phyloP scores from a whole-genome alignment of 2,329 filamentous ascomycete species.

The Coniochaeta hoffmannii region DNA sequence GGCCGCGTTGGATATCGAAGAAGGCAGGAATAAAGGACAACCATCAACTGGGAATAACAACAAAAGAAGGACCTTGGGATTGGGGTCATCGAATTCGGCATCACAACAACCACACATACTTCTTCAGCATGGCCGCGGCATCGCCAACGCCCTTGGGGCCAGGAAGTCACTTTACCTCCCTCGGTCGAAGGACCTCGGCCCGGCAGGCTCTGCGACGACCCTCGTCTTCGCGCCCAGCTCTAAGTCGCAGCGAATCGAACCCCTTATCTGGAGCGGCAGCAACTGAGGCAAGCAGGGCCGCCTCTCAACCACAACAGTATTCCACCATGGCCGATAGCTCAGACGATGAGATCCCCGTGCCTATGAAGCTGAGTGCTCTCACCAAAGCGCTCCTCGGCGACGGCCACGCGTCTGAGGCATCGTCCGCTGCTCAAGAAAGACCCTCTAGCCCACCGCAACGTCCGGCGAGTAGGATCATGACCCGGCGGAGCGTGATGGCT shows the following conservation, averaged over 20 bases:
- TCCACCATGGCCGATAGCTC: conserved; percentile 72
- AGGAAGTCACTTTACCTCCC: conserved; percentile 33
- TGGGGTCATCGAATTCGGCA: conserved; percentile 18
- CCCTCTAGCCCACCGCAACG: conserved; percentile 17
- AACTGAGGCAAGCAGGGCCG: conserved; percentile 17
- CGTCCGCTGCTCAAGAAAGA: conserved; percentile 17
- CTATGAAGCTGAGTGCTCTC: conserved; percentile 88
- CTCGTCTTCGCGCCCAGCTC: conserved; percentile 32
- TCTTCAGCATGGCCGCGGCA: conserved; percentile 40
- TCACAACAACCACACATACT: conserved; percentile 13
- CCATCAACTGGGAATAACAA: conserved; percentile 16
- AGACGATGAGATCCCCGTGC: conserved; percentile 86
- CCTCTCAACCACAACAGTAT: conserved; percentile 35
- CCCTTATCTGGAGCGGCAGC: conserved; percentile 21
- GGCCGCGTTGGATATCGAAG: not conserved
- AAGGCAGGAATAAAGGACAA: not conserved
- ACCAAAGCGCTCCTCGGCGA: conserved; percentile 78
- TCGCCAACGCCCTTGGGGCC: conserved; percentile 49
- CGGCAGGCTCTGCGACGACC: conserved; percentile 47
- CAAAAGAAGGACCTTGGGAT: conserved; percentile 12
- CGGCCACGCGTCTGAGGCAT: conserved; percentile 38
- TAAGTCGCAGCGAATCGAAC: conserved; percentile 39
- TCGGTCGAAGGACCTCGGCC: conserved; percentile 46
- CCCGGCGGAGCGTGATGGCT: conserved; percentile 42
- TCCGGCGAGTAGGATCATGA: conserved; percentile 36